Conservation (phyloP, 2,329 filamentous ascomycete genomes). For the Zopfia rhizophila region DNA sequence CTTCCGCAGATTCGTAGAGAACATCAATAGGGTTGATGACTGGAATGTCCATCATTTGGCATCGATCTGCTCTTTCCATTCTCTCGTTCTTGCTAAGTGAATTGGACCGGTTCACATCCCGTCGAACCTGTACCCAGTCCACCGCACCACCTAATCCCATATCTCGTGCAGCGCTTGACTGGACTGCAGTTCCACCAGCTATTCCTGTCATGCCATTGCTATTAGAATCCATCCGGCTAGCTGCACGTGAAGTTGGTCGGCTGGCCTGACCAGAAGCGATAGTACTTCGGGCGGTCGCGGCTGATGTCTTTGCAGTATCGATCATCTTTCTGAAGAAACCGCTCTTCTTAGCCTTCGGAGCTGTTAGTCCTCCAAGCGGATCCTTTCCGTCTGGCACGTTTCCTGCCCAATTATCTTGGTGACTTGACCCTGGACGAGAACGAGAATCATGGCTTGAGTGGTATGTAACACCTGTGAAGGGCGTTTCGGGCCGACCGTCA, state of each 20-base stretch:
- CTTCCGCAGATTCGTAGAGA: constrained; percentile 83
- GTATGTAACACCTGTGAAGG: constrained; percentile 82
- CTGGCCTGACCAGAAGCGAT: constrained; percentile 71
- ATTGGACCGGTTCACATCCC: constrained; percentile 95
- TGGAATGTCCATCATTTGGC: constrained; percentile 92
- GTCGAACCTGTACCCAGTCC: constrained; percentile 97
- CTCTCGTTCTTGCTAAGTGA: constrained; percentile 90
- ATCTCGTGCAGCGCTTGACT: constrained; percentile 67
- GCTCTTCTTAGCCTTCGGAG: constrained; percentile 80
- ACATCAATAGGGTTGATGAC: constrained; percentile 91
- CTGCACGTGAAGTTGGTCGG: constrained; percentile 53
- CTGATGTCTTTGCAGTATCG: constrained; percentile 91
- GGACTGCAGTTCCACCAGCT: constrained; percentile 57
- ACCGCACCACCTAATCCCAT: constrained; percentile 73
- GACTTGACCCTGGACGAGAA: constrained; percentile 64
- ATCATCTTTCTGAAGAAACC: constrained; percentile 97
- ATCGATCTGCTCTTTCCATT: constrained; percentile 84
- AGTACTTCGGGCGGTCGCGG: constrained; percentile 87
- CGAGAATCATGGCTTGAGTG: constrained; percentile 84
- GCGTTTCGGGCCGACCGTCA: constrained; percentile 61
- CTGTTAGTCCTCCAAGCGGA: constrained; percentile 79
- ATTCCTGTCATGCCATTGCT: constrained; percentile 63
- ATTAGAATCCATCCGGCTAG: constrained; percentile 44
- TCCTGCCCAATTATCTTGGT: constrained; percentile 63
- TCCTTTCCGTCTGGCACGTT: constrained; percentile 72